Evolutionary conservation across 2,329 filamentous ascomycete genomes (phyloP), one percentile per base, ranked within the genome.

Genomic region (Colletotrichum nymphaeae): DNA sequence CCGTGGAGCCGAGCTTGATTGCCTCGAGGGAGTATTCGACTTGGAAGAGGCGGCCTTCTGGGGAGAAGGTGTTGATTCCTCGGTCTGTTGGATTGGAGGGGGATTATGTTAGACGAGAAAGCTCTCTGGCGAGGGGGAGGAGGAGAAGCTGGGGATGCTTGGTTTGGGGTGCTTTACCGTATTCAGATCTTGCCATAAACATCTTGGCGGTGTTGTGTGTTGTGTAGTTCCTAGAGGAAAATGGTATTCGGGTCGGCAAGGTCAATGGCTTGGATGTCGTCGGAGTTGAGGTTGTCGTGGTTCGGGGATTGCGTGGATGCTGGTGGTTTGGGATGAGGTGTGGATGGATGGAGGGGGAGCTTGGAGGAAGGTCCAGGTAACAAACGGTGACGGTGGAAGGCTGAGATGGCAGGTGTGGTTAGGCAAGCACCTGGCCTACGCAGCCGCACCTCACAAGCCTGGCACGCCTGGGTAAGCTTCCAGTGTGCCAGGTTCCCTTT

Each of bases 181-280:
- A 99, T 96, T 99, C 97, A 84, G 96, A 98, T 88, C 97, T 94
- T 90, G 97, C 95, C 91, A 99, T 98, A 91, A 99, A 99, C 97
- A 98, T 98, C 80, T 88, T 95, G 90, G 82, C 87, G 85, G 84
- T 82, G 77, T 85, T 84, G 78, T 79, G 67, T 67, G 72, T 55
- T 26, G 73, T 65, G 72, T 56, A 37, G 64, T 30, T 58, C 58
- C 28, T 66, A 46, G 22, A 68, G 32, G 19, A 4, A 72, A 49
- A 28, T 32, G 24, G 19, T 30, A 28, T 26, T 35, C 35, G 49
- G 49, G n/a, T 63, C 52, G 49, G 30, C 7, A 56, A 9, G 49
- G 52, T 63, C 46, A 64, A 56, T 30, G 74, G 55, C 58, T 37
- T 22, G 9, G 52, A 22, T 24, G 46, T 56, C 16, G 37, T 53